Base-by-base conservation (phyloP, 176 grass and related monocot genomes). In the Carex myosuroides region DNA sequence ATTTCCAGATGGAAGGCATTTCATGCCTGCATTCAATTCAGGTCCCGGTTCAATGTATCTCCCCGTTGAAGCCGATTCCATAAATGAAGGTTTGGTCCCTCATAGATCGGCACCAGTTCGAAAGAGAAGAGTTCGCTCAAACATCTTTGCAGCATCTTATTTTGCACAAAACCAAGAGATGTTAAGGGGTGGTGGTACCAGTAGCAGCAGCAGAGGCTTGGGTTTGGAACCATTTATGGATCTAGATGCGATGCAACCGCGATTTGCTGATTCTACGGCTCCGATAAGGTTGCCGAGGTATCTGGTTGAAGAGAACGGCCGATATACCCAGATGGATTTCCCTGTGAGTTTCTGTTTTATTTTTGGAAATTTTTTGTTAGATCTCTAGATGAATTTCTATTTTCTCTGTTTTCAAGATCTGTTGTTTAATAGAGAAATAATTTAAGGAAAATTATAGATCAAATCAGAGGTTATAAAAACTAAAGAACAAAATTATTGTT, bases 111-210 rank as follows among this genome's bases (percentile, higher is more conserved):
- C 64, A 75, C 76, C 75, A 82, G 42, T 81, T 83, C 81, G 87
- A 85, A 91, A 70, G 81, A 94, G 85, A 95, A 95, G 88, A 86
- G 86, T 93, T 86, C 50, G 84, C 89, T 64, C 88, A 68, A 92
- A 91, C 85, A 84, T 84, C 82, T 90, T 87, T 72, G 52, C 86
- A 76, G 14, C 86, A 66, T 81, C 91, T 83, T 93, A 85, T 75
- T 88, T 89, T 75, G 22, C 85, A 72, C 93, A 93, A 82, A 89
- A 82, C 76, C 89, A 95, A 60, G 93, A 94, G 55, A 81, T 87
- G 60, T 79, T 73, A 83, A 89, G 79, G 88, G 37, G 64, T 17
- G 81, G 77, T 35, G 78, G 48, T 24, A 16, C 50, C 12, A 54
- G 72, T 12, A 77, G 72, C 13, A 8, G 50, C 22, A 16, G 50